Evolutionary conservation across 768 basidiomycete genomes (phyloP).

Genomic region (Cystobasidiopsis lactophilus): DNA sequence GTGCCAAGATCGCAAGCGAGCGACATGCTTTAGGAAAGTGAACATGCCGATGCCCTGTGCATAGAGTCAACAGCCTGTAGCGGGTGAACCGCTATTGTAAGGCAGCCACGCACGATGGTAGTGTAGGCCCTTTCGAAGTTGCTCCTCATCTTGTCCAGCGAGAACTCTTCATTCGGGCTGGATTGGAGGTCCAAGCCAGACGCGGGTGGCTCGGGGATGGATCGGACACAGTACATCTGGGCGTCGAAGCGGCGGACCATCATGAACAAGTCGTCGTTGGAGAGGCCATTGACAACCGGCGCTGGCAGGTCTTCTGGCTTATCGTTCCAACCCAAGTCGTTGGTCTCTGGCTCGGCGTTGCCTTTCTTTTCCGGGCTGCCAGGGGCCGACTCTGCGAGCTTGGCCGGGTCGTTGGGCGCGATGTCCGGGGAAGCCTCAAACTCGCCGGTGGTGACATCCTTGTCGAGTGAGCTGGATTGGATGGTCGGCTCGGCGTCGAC

Average conservation of each 20-base stretch:
- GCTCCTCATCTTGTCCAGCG: conserved; percentile 29
- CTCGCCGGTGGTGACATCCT: no score
- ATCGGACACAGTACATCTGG: conserved; percentile 29
- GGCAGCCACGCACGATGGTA: conserved; percentile 20
- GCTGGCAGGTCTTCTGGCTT: conserved; percentile 16
- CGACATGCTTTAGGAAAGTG: conserved; percentile 25
- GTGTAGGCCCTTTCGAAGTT: conserved; percentile 29
- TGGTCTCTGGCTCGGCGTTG: background rate
- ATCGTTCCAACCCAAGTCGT: background rate
- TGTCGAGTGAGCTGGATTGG: no score
- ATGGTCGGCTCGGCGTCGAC: no score
- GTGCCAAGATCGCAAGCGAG: conserved; percentile 28
- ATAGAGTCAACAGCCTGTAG: no score
- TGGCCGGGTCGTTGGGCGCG: conserved; percentile 1
- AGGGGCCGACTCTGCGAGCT: background rate
- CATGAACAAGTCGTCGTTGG: conserved; percentile 28
- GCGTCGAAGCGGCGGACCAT: conserved; percentile 29
- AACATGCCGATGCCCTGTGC: conserved; percentile 19
- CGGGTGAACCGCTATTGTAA: no score
- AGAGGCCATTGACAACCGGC: conserved; percentile 24
- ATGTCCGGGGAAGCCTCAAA: background rate
- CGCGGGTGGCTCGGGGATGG: conserved; percentile 20
- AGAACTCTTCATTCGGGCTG: conserved; percentile 28
- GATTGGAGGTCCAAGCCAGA: conserved; percentile 28
- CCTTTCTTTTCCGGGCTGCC: no score